Evolutionary conservation across 208 protist genomes (phyloP).

Genomic region (Herpetomonas tarakana): DNA sequence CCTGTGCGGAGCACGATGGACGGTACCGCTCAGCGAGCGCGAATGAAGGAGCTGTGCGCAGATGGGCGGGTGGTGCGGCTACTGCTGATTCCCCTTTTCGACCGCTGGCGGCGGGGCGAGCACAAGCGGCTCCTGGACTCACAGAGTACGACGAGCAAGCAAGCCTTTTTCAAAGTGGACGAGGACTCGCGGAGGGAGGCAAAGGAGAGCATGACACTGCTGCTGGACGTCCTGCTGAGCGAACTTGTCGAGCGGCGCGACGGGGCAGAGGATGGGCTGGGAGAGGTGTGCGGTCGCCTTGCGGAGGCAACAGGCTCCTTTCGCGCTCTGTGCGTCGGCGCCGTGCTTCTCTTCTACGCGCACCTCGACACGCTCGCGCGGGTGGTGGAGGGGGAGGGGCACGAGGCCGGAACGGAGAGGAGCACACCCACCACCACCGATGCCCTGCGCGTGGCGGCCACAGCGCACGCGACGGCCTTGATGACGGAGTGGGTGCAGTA

Average conservation of each 20-base stretch:
- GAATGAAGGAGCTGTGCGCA: too few species aligned
- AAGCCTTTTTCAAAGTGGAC: background rate
- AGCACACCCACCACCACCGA: background rate
- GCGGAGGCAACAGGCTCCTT: constrained; percentile 29
- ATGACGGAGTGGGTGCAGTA: background rate
- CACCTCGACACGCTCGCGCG: constrained; percentile 10
- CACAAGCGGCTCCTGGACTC: background rate
- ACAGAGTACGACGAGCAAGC: background rate
- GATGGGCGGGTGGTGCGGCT: background rate
- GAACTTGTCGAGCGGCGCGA: too few species aligned
- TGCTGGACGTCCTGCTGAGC: too few species aligned
- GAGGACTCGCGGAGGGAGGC: background rate
- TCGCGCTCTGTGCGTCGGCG: constrained; percentile 20
- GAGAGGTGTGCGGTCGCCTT: constrained; percentile 15
- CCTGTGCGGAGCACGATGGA: too few species aligned
- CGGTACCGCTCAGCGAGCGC: too few species aligned
- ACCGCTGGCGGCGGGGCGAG: constrained; percentile 14
- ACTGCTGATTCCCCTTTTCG: constrained; percentile 16
- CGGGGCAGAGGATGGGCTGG: background rate
- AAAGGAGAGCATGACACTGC: background rate
- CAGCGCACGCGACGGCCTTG: background rate
- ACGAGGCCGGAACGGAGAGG: too few species aligned
- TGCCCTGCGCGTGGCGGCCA: background rate
- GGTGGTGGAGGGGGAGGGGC: background rate
- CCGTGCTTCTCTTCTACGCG: constrained; percentile 4